Base-by-base conservation (phyloP, 2,329 filamentous ascomycete species). In the Aspergillus eucalypticola region DNA sequence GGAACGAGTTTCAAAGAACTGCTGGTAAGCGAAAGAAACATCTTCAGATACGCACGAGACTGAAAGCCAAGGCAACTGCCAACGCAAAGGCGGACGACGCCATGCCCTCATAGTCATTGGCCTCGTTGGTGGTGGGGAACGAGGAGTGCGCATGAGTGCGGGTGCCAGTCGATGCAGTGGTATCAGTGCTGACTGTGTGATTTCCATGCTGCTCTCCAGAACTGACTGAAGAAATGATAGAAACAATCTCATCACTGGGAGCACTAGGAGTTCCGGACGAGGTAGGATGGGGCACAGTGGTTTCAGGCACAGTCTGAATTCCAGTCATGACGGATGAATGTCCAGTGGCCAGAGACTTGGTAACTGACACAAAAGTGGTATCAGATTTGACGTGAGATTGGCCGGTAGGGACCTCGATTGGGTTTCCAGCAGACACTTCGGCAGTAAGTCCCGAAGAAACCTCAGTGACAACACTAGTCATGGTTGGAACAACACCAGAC, bases 111-210 rank as follows among this genome's bases (percentile, higher is more conserved):
- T 55, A 49, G 8, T 42, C 35, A n/a, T 23, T 6, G 17, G 67
- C 63, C 38, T 62, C 68, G 50, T 71, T 69, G 5, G 62, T 23
- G 19, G 65, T 64, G 19, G 70, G 68, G 25, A 63, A 29, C 8
- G 46, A 8, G 17, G 46, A 11, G 3, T 19, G n/a, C 11, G 46
- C 29, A 29, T 21, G 25, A 32, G 46, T 50, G 8, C 23, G 11
- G 46, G 46, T 32, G 25, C 15, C 25, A 29, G 25, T 27, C 27
- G 27, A 50, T 27, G 17, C 49, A 25, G 48, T 51, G 17, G 54
- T 58, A 15, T 58, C 46, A 48, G 48, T 50, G n/a, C 52, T 58
- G 29, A 46, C n/a, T n/a, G 61, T 57, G 29, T 29, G 42, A 13
- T 54, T 60, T 27, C 44, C 32, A n/a, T 44, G 13, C 15, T 42